These are phyloP conservation scores for Calcarisporium arbuscula DNA, from an alignment of 2,329 filamentous ascomycete genomes.

Conservation along the genomic window DNA sequence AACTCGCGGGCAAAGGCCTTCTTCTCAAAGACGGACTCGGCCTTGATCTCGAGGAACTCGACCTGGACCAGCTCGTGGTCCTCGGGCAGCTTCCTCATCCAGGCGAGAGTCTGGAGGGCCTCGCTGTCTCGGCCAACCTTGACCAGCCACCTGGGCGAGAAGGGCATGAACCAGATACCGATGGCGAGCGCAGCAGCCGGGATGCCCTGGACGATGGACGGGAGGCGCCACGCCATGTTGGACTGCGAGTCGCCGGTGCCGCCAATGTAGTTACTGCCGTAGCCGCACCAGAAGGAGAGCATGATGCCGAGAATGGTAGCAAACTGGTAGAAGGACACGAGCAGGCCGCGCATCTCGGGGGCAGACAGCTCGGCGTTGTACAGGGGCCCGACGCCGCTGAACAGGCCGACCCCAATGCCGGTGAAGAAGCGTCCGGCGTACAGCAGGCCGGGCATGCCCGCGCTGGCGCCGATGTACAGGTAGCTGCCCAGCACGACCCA, in stretches of 20 bases:
- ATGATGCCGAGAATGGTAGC: conserved; percentile 53
- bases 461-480: conserved; percentile 35
- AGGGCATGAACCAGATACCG: conserved; percentile 75
- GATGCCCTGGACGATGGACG: conserved; percentile 38
- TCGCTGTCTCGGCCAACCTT: conserved; percentile 66
- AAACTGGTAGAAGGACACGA: conserved; percentile 60
- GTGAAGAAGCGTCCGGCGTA: conserved; percentile 45
- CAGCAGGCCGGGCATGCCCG: conserved; percentile 31
- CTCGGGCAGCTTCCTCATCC: conserved; percentile 53
- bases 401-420: conserved; percentile 41
- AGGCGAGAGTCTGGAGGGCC: conserved; percentile 49
- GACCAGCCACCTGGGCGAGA: conserved; percentile 69
- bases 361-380: conserved; percentile 49
- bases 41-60: conserved; percentile 79
- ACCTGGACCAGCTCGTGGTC: conserved; percentile 64
- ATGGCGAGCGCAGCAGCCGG: conserved; percentile 48
- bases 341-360: conserved; percentile 59
- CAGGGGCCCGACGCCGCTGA: conserved; percentile 37
- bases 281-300: conserved; percentile 42
- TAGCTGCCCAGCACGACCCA: conserved; percentile 41
- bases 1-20: conserved; percentile 57
- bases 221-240: conserved; percentile 37
- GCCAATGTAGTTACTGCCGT: conserved; percentile 40
- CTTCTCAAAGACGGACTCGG: conserved; percentile 71
- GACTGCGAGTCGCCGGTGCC: conserved; percentile 36